These are phyloP conservation scores for Brettanomyces bruxellensis DNA, from an alignment of 805 yeast genomes.

Conservation along the genomic window DNA sequence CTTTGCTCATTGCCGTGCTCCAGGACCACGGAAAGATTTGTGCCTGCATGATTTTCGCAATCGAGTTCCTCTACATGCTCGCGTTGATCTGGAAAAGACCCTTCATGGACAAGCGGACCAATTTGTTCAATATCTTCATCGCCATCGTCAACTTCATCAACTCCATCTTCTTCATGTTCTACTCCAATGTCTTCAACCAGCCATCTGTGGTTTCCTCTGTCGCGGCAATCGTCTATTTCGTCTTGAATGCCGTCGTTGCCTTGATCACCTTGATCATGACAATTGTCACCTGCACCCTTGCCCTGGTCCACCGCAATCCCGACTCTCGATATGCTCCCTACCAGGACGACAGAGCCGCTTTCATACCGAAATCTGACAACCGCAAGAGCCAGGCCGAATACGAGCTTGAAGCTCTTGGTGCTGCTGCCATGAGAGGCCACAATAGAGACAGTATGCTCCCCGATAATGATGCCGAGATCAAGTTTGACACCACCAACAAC, in stretches of 20 bases:
- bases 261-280: conserved; percentile 75
- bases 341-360: conserved; percentile 95
- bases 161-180: conserved; percentile 80
- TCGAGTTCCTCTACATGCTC: conserved; percentile 66
- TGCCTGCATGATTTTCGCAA: conserved; percentile 64
- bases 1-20: conserved; percentile 78
- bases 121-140: conserved; percentile 84
- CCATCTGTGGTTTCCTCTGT: conserved; percentile 86
- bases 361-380: conserved; percentile 58
- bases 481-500: background rate
- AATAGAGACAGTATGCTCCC: conserved; percentile 30
- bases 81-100: conserved; percentile 69
- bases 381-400: conserved; percentile 11
- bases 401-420: conserved; percentile 68
- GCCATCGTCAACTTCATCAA: conserved; percentile 73
- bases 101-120: conserved; percentile 90
- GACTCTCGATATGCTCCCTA: conserved; percentile 93
- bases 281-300: conserved; percentile 77
- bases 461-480: conserved; percentile 22
- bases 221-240: conserved; percentile 83
- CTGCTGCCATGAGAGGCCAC: conserved; percentile 57
- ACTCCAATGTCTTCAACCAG: conserved; percentile 73
- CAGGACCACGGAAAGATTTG: conserved; percentile 77
- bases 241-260: conserved; percentile 84
- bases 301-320: conserved; percentile 82